Conservation (phyloP, 139 green algal species). For the Pleodorina starrii region DNA sequence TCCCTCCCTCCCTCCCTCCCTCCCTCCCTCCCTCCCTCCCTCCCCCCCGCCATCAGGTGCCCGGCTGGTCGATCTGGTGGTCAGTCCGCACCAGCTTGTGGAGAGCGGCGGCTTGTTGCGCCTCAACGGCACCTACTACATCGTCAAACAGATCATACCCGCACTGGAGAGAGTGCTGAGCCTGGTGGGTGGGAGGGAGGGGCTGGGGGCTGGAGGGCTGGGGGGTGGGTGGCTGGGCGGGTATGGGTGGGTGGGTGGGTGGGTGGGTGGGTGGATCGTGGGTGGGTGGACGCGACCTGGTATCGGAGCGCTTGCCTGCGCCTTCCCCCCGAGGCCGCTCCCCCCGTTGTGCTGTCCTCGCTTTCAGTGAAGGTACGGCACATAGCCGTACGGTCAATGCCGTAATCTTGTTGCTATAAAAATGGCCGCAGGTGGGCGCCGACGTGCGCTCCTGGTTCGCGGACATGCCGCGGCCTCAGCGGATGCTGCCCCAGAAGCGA, state of each 20-base stretch:
- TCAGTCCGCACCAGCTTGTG: slow-evolving; percentile 82
- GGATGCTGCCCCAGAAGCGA: slow-evolving; percentile 89
- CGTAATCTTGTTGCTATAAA: no score
- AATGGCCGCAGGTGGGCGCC: slow-evolving; percentile 77
- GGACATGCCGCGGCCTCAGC: slow-evolving; percentile 79
- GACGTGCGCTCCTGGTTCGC: slow-evolving; percentile 91
- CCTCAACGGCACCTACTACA: slow-evolving; percentile 96
- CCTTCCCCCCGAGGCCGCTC: no score
- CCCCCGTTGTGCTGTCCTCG: no score
- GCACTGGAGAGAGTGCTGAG: slow-evolving; percentile 91
- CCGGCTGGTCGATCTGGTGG: slow-evolving; percentile 86
- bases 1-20: no score
- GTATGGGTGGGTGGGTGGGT: slow-evolving; percentile 50
- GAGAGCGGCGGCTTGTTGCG: slow-evolving; percentile 74
- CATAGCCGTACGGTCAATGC: no score
- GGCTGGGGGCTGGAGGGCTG: neutral
- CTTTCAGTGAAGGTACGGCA: no score
- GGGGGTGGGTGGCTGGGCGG: neutral
- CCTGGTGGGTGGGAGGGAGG: slow-evolving; percentile 68
- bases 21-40: neutral
- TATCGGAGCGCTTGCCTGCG: no score
- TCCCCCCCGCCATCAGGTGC: slow-evolving; percentile 55
- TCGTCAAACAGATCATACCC: slow-evolving; percentile 94
- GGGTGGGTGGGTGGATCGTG: neutral
- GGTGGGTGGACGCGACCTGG: neutral